Evolutionary conservation across 1,284 basidiomycete genomes (phyloP).

Genomic region (Tylopilus orsonianus): DNA sequence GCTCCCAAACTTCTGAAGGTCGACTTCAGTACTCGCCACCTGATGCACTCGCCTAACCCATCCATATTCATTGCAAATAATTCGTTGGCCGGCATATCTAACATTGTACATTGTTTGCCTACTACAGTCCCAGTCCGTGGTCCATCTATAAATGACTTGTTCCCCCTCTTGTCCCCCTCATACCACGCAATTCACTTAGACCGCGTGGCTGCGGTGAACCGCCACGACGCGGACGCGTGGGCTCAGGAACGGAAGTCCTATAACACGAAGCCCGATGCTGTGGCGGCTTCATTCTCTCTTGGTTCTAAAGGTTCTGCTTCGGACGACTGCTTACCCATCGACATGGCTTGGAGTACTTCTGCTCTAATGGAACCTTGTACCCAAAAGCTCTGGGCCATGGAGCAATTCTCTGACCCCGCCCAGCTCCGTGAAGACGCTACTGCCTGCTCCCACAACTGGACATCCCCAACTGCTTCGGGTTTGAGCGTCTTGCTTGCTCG

Average conservation of each 20-base stretch:
- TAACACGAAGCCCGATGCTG: slow-evolving; percentile 13
- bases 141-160: slow-evolving; percentile 3
- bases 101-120: background rate
- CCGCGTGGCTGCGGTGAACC: slow-evolving; percentile 22
- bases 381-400: background rate
- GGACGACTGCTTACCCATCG: slow-evolving; percentile 1
- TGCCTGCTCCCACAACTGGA: slow-evolving; percentile 1
- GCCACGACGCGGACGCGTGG: slow-evolving; percentile 34
- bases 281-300: slow-evolving; percentile 12
- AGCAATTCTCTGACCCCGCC: background rate
- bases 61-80: background rate
- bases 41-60: slow-evolving; percentile 1
- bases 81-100: slow-evolving; percentile 12
- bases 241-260: slow-evolving; percentile 7
- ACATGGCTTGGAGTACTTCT: slow-evolving; percentile 3
- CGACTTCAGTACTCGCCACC: slow-evolving; percentile 1
- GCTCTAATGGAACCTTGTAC: slow-evolving; percentile 12
- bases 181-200: slow-evolving; percentile 11
- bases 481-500: background rate
- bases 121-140: background rate
- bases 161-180: slow-evolving; percentile 10
- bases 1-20: background rate
- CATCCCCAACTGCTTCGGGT: slow-evolving; percentile 2
- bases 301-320: slow-evolving; percentile 3
- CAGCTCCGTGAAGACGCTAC: background rate